phyloP scores from a whole-genome alignment of 495 filamentous ascomycete genomes.

The Aspergillus wentii region DNA sequence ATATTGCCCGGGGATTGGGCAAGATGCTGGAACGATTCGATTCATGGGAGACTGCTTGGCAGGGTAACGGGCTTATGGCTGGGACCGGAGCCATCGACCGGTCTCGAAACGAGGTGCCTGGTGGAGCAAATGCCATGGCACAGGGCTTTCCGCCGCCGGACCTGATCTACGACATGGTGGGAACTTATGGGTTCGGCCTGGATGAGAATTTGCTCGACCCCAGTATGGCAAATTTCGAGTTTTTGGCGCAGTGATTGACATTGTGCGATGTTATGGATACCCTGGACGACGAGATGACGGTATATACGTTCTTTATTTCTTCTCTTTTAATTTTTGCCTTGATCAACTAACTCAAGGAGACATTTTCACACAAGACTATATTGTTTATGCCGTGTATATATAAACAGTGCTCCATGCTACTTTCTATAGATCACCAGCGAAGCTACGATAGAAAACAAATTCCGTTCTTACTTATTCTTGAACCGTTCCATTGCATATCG shows the following conservation, averaged over 20 bases:
- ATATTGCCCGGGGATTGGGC: slow-evolving; percentile 48
- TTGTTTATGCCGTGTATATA: neutral
- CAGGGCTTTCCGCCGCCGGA: slow-evolving; percentile 45
- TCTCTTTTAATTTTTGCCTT: neutral
- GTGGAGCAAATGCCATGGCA: slow-evolving; percentile 43
- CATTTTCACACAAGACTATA: neutral
- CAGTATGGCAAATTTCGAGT: slow-evolving; percentile 44
- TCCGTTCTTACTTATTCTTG: too few relatives aligned
- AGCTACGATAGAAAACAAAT: too few relatives aligned
- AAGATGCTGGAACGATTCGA: slow-evolving; percentile 49
- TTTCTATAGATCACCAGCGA: too few relatives aligned
- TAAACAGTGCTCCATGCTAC: too few relatives aligned
- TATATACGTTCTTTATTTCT: neutral
- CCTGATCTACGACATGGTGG: slow-evolving; percentile 46
- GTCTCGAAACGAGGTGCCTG: slow-evolving; percentile 24
- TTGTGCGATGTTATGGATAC: slow-evolving; percentile 2
- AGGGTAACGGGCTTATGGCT: slow-evolving; percentile 7
- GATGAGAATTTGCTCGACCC: slow-evolving; percentile 45
- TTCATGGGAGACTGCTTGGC: slow-evolving; percentile 37
- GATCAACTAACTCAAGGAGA: neutral
- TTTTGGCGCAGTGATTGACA: slow-evolving; percentile 27
- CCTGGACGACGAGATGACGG: neutral
- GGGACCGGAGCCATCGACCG: slow-evolving; percentile 4
- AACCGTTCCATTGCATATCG: too few relatives aligned
- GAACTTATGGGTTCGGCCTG: slow-evolving; percentile 44